A percentile compares a stretch with the other conserved stretches of the same genome.
These are phyloP conservation scores for Spiraea crenata DNA, from an alignment of 331 rosid genomes.

Conservation along the genomic window DNA sequence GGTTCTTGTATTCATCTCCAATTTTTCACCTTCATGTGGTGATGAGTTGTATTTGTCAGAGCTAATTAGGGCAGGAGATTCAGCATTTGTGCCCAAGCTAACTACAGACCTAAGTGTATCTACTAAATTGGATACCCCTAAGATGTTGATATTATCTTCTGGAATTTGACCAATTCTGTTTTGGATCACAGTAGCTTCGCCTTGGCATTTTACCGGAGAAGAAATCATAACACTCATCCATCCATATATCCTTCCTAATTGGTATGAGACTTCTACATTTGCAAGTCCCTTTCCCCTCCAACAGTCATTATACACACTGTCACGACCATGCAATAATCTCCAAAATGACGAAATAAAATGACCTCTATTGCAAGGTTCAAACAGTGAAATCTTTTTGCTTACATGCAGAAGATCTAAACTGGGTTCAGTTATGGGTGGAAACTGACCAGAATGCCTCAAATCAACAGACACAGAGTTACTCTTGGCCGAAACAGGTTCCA, in stretches of 20 bases:
- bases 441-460: slow-evolving; percentile 11
- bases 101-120: slow-evolving; percentile 18
- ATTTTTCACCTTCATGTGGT: slow-evolving; percentile 26
- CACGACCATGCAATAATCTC: slow-evolving; percentile 30
- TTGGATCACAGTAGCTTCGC: slow-evolving; percentile 32
- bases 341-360: slow-evolving; percentile 44
- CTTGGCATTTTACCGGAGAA: slow-evolving; percentile 21
- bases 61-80: slow-evolving; percentile 20
- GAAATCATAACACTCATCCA: slow-evolving; percentile 42
- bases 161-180: slow-evolving; percentile 28
- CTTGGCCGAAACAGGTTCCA: slow-evolving; percentile 31
- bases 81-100: slow-evolving; percentile 28
- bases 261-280: slow-evolving; percentile 39
- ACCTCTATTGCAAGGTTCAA: slow-evolving; percentile 35
- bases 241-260: slow-evolving; percentile 39
- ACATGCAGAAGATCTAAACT: slow-evolving; percentile 40
- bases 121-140: slow-evolving; percentile 20
- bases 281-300: slow-evolving; percentile 39
- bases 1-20: slow-evolving; percentile 28
- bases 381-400: slow-evolving; percentile 44
- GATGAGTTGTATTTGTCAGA: slow-evolving; percentile 14
- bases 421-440: slow-evolving; percentile 35
- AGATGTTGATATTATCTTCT: slow-evolving; percentile 7
- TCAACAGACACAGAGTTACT: slow-evolving; percentile 30
- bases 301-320: slow-evolving; percentile 28